These are phyloP conservation scores for Pestalotiopsis fici DNA, from an alignment of 2,329 filamentous ascomycete species.

Conservation along the genomic window DNA sequence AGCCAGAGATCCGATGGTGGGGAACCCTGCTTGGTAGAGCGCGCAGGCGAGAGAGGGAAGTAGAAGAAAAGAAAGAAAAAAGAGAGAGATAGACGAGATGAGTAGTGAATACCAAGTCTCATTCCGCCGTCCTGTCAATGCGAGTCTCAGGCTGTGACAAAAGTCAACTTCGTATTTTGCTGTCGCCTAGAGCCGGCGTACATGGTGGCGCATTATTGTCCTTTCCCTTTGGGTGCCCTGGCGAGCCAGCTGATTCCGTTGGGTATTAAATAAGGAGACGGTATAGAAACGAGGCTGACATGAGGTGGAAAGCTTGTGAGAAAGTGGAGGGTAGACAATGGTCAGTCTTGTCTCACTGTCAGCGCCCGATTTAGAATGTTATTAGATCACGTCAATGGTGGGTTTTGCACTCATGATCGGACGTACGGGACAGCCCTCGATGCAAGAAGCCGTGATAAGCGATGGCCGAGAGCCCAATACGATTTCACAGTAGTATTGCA, in stretches of 20 bases:
- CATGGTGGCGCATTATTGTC: constrained; percentile 3
- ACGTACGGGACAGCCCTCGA: background rate
- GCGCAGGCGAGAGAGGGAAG: background rate
- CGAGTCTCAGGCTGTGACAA: background rate
- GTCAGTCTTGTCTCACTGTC: constrained; percentile 3
- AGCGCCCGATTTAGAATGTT: background rate
- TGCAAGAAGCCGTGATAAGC: background rate
- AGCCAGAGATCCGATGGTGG: background rate
- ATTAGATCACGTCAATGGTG: background rate
- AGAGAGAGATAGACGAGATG: background rate
- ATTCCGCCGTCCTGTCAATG: background rate
- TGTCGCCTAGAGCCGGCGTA: constrained; percentile 1
- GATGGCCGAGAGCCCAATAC: background rate
- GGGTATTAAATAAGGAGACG: constrained; percentile 1
- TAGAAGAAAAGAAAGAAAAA: background rate
- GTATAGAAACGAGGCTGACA: background rate
- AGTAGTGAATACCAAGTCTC: too few relatives aligned
- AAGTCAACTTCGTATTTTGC: constrained; percentile 5
- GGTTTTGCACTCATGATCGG: background rate
- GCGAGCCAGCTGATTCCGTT: background rate
- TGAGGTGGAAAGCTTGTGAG: background rate
- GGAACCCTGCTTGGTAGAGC: background rate
- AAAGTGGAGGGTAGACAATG: background rate
- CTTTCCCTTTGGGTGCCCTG: background rate
- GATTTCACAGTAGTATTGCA: background rate